A percentile compares a stretch with the other conserved stretches of the same genome.
Conservation (phyloP, 441 rosid species). For the Gossypium gossypioides region DNA sequence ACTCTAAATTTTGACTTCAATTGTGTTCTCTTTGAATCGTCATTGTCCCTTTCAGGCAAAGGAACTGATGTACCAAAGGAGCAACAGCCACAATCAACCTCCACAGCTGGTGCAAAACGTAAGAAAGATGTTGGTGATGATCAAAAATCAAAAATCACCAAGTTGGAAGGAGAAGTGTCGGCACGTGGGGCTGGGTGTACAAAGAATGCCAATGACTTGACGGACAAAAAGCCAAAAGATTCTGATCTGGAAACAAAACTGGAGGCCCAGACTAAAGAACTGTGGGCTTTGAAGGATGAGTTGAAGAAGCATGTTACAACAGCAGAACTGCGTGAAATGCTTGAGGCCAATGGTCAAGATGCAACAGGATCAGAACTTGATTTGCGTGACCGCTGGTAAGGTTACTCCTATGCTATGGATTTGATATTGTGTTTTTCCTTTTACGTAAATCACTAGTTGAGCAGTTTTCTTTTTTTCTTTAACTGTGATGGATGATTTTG, state of each 20-base stretch:
- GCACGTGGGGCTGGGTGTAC: slow-evolving; percentile 25
- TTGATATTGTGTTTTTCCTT: neutral
- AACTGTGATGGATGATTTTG: neutral
- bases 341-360: slow-evolving; percentile 66
- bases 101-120: slow-evolving; percentile 55
- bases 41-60: slow-evolving; percentile 22
- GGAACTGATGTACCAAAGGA: slow-evolving; percentile 24
- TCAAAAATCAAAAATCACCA: slow-evolving; percentile 48
- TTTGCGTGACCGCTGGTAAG: slow-evolving; percentile 78
- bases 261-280: slow-evolving; percentile 68
- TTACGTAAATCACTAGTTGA: neutral
- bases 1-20: slow-evolving; percentile 1
- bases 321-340: slow-evolving; percentile 72
- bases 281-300: slow-evolving; percentile 86
- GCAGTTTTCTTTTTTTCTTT: neutral
- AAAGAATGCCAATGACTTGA: slow-evolving; percentile 10
- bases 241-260: slow-evolving; percentile 45
- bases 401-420: neutral
- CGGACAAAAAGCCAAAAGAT: slow-evolving; percentile 14
- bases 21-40: slow-evolving; percentile 17
- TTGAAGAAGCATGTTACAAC: slow-evolving; percentile 69
- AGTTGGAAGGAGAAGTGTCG: slow-evolving; percentile 37
- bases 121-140: slow-evolving; percentile 34
- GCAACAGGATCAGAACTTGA: slow-evolving; percentile 79
- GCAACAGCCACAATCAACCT: slow-evolving; percentile 28